Base-by-base conservation (phyloP, 1,139 yeast genomes). In the Magnusiomyces suaveolens region DNA sequence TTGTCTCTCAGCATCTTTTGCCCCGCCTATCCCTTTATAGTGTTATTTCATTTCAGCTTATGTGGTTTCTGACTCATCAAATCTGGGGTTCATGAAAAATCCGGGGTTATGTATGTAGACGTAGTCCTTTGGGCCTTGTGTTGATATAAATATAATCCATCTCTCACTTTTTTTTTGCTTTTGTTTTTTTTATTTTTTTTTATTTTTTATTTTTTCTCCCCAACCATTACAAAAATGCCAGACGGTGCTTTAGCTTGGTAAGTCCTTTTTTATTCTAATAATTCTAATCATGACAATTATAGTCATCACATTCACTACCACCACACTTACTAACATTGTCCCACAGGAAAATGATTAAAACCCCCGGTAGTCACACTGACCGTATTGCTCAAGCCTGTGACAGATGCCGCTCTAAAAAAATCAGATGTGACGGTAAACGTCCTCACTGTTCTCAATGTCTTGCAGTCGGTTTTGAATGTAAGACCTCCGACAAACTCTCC, bases 351-450 rank as follows among this genome's bases (percentile, higher is more conserved):
- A 81, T 83, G 54, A 83, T 83, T 53, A 78, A 78, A 63, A 76
- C 84, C 2, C 85, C 84, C 1, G 87, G 87, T 1, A 70, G 81
- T 21, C 72, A 73, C 41, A 69, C 73, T 0, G 79, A 78, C 55
- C 69, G 89, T 57, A 81, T 82, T 21, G 89, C 94, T 0, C 95
- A 87, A 63, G 95, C 95, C 0, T 87, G 95, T 69, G 95, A 87
- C 65, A 69, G 96, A 53, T 87, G 96, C 64, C 72, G 95, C 52
- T 85, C 89, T 49, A 87, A 87, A 66, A 87, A 87, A 61, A 81
- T 83, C 41, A 77, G 81, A 57, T 83, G 89, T 70, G 87, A 83
- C 61, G 87, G 87, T n/a, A 75, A 73, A 64, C 75, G 77, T 43
- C 83, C 83, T 1, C 61, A 63, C 59, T 84, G 92, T 65, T 74